A percentile compares a stretch with the other conserved stretches of the same genome.
Evolutionary conservation across 2,329 filamentous ascomycete species (phyloP).

Genomic region (Aspergillus ochraceus): DNA sequence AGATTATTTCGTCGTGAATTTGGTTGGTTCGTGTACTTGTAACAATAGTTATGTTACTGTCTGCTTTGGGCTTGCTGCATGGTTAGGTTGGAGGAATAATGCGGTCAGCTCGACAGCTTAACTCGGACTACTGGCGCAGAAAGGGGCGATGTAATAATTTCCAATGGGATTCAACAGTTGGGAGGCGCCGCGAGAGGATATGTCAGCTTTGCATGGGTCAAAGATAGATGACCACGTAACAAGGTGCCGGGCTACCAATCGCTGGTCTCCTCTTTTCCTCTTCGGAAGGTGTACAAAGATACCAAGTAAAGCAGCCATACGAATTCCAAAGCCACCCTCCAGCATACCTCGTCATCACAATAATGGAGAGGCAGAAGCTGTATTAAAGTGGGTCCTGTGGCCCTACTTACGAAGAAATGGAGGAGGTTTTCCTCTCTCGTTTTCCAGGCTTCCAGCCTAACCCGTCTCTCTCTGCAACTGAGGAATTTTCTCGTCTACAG

Average conservation of each 20-base stretch:
- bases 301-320: background rate
- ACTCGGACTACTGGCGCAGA: background rate
- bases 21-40: too few species aligned
- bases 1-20: too few species aligned
- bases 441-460: conserved; percentile 9
- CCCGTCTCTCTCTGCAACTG: conserved; percentile 4
- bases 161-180: background rate
- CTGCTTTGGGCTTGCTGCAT: too few species aligned
- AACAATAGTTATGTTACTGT: too few species aligned
- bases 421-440: conserved; percentile 3
- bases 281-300: background rate
- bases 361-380: too few species aligned
- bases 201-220: background rate
- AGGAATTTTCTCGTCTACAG: conserved; percentile 5
- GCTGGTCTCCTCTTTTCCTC: background rate
- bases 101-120: too few species aligned
- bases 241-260: background rate
- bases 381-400: too few species aligned
- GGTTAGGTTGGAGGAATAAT: too few species aligned
- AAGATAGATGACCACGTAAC: background rate
- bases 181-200: background rate
- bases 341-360: background rate
- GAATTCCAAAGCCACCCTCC: background rate
- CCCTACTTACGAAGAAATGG: background rate
- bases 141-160: background rate